Evolutionary conservation across 2,329 filamentous ascomycete species (phyloP), one percentile per base, ranked within the genome.

Genomic region (Diaporthe sp.): DNA sequence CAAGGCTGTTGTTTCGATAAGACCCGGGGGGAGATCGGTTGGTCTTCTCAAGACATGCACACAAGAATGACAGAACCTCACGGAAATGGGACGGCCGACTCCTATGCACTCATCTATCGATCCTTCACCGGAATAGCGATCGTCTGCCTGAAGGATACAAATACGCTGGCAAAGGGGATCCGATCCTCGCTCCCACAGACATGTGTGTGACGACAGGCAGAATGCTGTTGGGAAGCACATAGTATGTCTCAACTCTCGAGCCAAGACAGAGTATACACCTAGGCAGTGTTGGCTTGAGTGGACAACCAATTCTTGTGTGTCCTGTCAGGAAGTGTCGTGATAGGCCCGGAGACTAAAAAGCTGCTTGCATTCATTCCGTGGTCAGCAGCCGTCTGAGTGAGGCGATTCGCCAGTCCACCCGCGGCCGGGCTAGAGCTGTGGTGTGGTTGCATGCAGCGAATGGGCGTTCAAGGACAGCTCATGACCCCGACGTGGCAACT

Each of bases 361-460:
- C 59, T 47, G 15, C 56, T 22, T 37, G 44, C 27, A 39, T 63
- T 15, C 17, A 13, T 63, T 39, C 47, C 56, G 56, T 37, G 35
- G 35, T 44, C 37, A 35, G 35, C 30, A n/a, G 32, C 37, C 50
- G 22, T 32, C 15, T 19, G 39, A 51, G 53, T 53, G 63, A 73
- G 71, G 63, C 71, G 61, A 61, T 73, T 73, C 63, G 71, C 65
- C 50, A 73, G 53, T 15, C 42, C 19, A 39, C 15, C 19, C 44
- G 39, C 22, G 13, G n/a, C 9, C 65, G 17, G 35, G 44, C n/a
- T 50, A 51, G 42, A 25, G 25, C 19, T 7, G 32, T 70, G 58
- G 70, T 72, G 69, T 44, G 42, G 73, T 59, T 61, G 73, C 73
- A 74, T 69, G 53, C 70, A 72, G 73, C 73, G 70, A 72, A 68